Base-by-base conservation (phyloP, 257 asterid species). In the Salvia hispanica region DNA sequence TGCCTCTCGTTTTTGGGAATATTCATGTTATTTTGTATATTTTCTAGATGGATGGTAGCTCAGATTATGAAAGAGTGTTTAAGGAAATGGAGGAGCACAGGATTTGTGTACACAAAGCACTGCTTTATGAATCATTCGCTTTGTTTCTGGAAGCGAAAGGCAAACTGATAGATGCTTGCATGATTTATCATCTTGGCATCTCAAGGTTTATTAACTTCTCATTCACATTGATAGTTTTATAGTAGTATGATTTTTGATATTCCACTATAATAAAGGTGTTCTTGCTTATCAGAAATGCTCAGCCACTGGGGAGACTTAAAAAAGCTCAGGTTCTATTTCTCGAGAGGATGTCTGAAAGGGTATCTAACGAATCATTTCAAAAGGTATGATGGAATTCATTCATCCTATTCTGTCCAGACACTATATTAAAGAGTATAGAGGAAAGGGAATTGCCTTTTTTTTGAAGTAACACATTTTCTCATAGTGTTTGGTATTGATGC, bases 301-400 rank as follows among this genome's bases (percentile, higher is more conserved):
- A 87, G 81, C 99, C 99, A 15, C 76, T 94, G 62, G 93, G 85
- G 51, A 85, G 97, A 64, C 72, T 94, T 84, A 91, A 94, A 81
- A 91, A 88, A 76, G 97, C 96, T 7, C 96, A 94, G 74, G 96
- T 82, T 62, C 72, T 88, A 57, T 94, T 94, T 84, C 96, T 94
- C 0, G 99, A 94, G 84, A 85, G 97, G 31, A 25, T 91, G 78
- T 94, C 97, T 0, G 99, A 91, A 69, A 78, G 59, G 69, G 92
- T 87, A 60, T 73, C 60, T 25, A 70, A 72, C 64, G 87, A 81
- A 68, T 78, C 95, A 33, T 57, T 71, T 65, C 83, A 79, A 70
- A 91, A 80, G 97, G 99, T 91, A 80, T 78, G 72, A 43, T 58
- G n/a, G 51, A 64, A 37, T 44, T 45, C 55, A 25, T 46, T 62